These are phyloP conservation scores for Paraconiothyrium sp. DNA, from an alignment of 2,329 filamentous ascomycete genomes.

Conservation along the genomic window DNA sequence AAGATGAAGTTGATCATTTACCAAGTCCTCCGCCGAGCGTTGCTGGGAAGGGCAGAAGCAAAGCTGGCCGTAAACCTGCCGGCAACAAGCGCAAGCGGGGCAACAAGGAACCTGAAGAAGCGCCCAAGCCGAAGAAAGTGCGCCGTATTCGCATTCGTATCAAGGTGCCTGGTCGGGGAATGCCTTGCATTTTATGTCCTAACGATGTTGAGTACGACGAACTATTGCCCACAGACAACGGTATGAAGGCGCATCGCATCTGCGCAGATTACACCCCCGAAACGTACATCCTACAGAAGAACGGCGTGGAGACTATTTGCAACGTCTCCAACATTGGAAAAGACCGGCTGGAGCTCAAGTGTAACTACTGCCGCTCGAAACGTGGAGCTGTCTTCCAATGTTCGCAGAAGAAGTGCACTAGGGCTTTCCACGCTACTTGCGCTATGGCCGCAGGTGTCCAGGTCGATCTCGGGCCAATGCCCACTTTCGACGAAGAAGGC, in stretches of 20 bases:
- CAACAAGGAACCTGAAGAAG: constrained; percentile 51
- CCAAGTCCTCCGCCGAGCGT: constrained; percentile 82
- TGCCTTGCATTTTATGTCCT: constrained; percentile 90
- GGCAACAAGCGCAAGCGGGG: constrained; percentile 60
- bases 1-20: constrained; percentile 69
- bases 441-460: constrained; percentile 91
- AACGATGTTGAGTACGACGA: constrained; percentile 85
- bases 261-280: constrained; percentile 94
- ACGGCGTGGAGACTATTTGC: constrained; percentile 74
- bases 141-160: constrained; percentile 76
- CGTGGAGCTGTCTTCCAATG: constrained; percentile 98
- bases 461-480: constrained; percentile 85
- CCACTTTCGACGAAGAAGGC: constrained; percentile 88
- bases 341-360: constrained; percentile 89
- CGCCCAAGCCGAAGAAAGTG: constrained; percentile 72
- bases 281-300: constrained; percentile 79
- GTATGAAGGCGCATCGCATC: constrained; percentile 83
- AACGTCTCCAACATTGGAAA: constrained; percentile 86
- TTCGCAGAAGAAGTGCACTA: constrained; percentile 90
- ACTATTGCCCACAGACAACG: constrained; percentile 87
- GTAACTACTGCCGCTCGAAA: constrained; percentile 92
- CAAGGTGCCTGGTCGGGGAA: constrained; percentile 75
- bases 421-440: constrained; percentile 95
- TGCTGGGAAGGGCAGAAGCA: constrained; percentile 74
- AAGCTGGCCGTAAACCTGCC: constrained; percentile 77